These are phyloP conservation scores for Gossypium arboreum DNA, from an alignment of 345 rosid species.

Conservation along the genomic window DNA sequence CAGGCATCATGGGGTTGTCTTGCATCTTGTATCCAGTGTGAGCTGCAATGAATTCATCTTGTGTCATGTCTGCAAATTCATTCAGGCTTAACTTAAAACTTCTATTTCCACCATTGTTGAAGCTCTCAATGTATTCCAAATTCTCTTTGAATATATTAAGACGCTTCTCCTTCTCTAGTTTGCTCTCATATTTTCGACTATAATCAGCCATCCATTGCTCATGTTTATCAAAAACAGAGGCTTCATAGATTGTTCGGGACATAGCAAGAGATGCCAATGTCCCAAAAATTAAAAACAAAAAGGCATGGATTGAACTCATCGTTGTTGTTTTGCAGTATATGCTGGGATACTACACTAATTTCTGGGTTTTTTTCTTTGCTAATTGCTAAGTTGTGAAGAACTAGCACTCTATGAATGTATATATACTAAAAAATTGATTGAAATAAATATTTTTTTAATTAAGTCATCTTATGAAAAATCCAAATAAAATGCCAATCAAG, in stretches of 20 bases:
- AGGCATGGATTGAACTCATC: not conserved
- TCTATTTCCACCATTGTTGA: not conserved
- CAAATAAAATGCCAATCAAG: not conserved
- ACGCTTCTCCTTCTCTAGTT: not conserved
- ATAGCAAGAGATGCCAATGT: not conserved
- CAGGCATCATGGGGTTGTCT: not conserved
- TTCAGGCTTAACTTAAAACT: not conserved
- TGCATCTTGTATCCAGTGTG: not conserved
- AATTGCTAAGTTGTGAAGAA: not conserved
- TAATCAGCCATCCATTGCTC: not conserved
- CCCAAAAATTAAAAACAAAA: not conserved
- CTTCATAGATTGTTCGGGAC: not conserved
- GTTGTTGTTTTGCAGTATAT: not conserved
- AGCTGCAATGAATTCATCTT: not conserved
- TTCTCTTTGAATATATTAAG: slow-evolving; percentile 1
- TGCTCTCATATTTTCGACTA: not conserved
- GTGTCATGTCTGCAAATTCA: not conserved
- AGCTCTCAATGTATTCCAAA: not conserved
- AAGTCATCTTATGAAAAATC: not conserved
- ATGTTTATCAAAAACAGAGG: not conserved
- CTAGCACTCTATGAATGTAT: not conserved
- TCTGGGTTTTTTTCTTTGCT: not conserved
- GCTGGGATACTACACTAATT: not conserved
- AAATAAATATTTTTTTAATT: too few species aligned
- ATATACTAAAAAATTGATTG: not conserved